Evolutionary conservation across 345 rosid species (phyloP), one percentile per base, ranked within the genome.

Genomic region (Excoecaria cochinchinensis): DNA sequence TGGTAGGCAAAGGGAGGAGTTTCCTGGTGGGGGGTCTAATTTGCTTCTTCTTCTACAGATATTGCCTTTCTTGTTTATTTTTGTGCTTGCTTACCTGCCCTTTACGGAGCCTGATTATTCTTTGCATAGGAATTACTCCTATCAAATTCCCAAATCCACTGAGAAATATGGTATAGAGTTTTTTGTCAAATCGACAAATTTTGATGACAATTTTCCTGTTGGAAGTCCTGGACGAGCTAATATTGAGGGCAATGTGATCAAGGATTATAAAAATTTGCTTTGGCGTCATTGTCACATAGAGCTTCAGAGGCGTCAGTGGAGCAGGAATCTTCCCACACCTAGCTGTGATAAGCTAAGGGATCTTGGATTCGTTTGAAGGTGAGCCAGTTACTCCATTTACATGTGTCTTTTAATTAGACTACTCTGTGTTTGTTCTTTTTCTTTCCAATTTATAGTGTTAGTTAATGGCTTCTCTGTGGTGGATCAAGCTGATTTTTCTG

Each of bases 291-390:
- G 98, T 80, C 88, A 90, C 8, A 50, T 88, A 38, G 98, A 94
- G 82, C 77, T 82, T 77, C 97, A 90, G 81, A 91, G 87, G 82
- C 89, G 88, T 58, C 88, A 82, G 19, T 94, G 97, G 97, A 92
- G 79, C 85, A 90, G 72, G 86, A 87, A 88, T 78, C 62, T 90
- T 80, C 97, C 91, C 10, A 88, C 90, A 50, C 97, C 97, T 59
- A 85, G 84, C 86, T 94, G 98, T 76, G 77, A 79, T 66, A 91
- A 90, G 80, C 91, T 94, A 69, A 89, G 79, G 11, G 84, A 75
- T 77, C 88, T 89, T 25, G 92, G 89, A 58, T 71, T 82, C 46
- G 89, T 89, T 73, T 88, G 87, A 80, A 83, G 93, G 92, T 88
- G 81, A 74, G 61, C n/a, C 25, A 65, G 51, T 64, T 56, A n/a